Base-by-base conservation (phyloP, 129 eudicot genomes). In the Chrysanthemum seticuspe region DNA sequence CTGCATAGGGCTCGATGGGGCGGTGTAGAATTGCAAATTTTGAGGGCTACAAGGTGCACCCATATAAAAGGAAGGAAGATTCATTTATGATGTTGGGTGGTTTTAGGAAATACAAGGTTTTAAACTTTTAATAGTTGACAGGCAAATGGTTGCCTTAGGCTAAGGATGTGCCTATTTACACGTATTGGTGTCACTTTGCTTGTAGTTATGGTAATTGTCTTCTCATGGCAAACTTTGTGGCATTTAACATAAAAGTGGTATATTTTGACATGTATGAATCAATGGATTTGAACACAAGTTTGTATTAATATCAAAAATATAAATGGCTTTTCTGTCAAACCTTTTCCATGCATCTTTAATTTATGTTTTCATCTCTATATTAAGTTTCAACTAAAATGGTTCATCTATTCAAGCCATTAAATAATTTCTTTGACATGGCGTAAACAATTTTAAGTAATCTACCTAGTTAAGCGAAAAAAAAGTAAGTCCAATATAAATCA, bases 1-100 rank as follows among this genome's bases (percentile, higher is more conserved):
- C 9, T 13, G 68, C 4, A 73, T 73, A 8, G 96, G 93, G 72
- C 91, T 88, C 12, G 89, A 74, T n/a, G 86, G 93, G 14, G 88
- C 86, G 18, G 86, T 89, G 58, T 81, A 82, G 76, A 78, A 88
- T 15, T 40, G 80, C 57, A 64, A 52, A 70, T 72, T 74, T 65
- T 78, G 76, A 14, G 65, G 72, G 53, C 60, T 79, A 14, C 65
- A 68, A 12, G 86, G 85, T 58, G 79, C 82, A 74, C 72, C 81
- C 58, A 69, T 72, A 79, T 80, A 75, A 45, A 75, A 71, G 68
- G 82, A 82, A 79, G 57, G 78, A 63, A 77, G 23, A 58, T 70
- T 79, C 87, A 88, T 85, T 59, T 66, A 68, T 55, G 56, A 18
- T 72, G 51, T 36, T 49, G 51, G 62, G 45, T 23, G 66, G 62